A percentile compares a stretch with the other conserved stretches of the same genome.
These are phyloP conservation scores for Mycena rosella DNA, from an alignment of 768 basidiomycete genomes.

Conservation along the genomic window DNA sequence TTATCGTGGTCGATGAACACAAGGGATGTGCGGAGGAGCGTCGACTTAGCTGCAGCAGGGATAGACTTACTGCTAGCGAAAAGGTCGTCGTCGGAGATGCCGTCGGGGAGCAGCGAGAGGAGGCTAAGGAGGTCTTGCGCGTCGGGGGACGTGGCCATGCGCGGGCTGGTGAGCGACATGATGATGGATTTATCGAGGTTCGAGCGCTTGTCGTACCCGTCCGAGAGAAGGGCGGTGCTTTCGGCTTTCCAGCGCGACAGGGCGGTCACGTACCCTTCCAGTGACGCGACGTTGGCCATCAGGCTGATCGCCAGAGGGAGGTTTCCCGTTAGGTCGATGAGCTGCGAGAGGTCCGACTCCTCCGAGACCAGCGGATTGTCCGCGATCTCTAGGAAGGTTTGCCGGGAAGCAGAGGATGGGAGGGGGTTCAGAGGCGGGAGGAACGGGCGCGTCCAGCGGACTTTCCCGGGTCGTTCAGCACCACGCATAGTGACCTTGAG, in stretches of 20 bases:
- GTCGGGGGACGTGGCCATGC: slow-evolving; percentile 1
- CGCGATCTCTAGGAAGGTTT: slow-evolving; percentile 27
- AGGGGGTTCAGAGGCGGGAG: slow-evolving; percentile 14
- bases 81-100: slow-evolving; percentile 14
- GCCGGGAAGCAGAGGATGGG: not conserved
- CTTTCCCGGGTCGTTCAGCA: slow-evolving; percentile 10
- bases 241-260: slow-evolving; percentile 20
- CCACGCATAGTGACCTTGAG: slow-evolving; percentile 26
- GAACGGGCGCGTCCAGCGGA: slow-evolving; percentile 21
- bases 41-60: not conserved
- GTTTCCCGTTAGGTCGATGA: slow-evolving; percentile 10
- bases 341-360: not conserved
- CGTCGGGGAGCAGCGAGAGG: slow-evolving; percentile 24
- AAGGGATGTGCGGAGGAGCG: slow-evolving; percentile 20
- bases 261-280: slow-evolving; percentile 3
- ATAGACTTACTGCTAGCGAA: not conserved
- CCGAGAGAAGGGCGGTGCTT: slow-evolving; percentile 13
- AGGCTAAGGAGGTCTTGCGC: slow-evolving; percentile 14
- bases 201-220: slow-evolving; percentile 23
- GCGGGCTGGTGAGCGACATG: slow-evolving; percentile 20
- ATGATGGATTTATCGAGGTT: slow-evolving; percentile 24
- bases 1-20: slow-evolving; percentile 2
- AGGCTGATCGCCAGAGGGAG: slow-evolving; percentile 22
- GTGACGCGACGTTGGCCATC: slow-evolving; percentile 10
- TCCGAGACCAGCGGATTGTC: slow-evolving; percentile 9